These are phyloP conservation scores for Piper betle DNA, from an alignment of 164 flowering plant species.

Conservation along the genomic window DNA sequence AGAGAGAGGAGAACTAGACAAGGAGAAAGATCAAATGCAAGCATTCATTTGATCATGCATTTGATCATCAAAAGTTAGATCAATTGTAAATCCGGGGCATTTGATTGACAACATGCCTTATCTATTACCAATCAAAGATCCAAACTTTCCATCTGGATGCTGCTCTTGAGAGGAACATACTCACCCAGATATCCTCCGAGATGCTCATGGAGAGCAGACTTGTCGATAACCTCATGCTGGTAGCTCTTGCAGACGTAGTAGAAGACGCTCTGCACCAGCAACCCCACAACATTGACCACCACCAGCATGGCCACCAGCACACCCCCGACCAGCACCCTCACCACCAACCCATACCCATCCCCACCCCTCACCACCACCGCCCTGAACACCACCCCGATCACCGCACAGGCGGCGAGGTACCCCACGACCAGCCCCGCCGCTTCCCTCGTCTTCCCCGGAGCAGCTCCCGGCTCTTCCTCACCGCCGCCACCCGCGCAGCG, in stretches of 20 bases:
- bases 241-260: conserved; percentile 92
- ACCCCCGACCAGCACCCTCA: conserved; percentile 63
- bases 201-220: conserved; percentile 75
- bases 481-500: conserved; percentile 68
- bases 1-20: too few relatives aligned
- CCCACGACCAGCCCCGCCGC: conserved; percentile 43
- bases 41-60: too few relatives aligned
- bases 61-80: too few relatives aligned
- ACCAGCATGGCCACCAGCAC: conserved; percentile 69
- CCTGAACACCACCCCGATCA: conserved; percentile 39
- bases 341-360: conserved; percentile 25
- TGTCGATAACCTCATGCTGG: conserved; percentile 83
- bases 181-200: conserved; percentile 97
- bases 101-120: too few relatives aligned
- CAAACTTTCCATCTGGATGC: conserved; percentile 82
- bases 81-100: too few relatives aligned
- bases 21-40: too few relatives aligned
- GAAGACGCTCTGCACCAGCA: conserved; percentile 90
- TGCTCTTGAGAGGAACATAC: conserved; percentile 92
- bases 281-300: conserved; percentile 78
- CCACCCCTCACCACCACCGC: conserved; percentile 60
- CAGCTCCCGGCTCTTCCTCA: conserved; percentile 84
- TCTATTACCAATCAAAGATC: conserved; percentile 13
- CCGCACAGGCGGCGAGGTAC: conserved; percentile 42
- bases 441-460: conserved; percentile 37